Conservation (phyloP, 176 grass and related monocot species). For the Juncus effusus region DNA sequence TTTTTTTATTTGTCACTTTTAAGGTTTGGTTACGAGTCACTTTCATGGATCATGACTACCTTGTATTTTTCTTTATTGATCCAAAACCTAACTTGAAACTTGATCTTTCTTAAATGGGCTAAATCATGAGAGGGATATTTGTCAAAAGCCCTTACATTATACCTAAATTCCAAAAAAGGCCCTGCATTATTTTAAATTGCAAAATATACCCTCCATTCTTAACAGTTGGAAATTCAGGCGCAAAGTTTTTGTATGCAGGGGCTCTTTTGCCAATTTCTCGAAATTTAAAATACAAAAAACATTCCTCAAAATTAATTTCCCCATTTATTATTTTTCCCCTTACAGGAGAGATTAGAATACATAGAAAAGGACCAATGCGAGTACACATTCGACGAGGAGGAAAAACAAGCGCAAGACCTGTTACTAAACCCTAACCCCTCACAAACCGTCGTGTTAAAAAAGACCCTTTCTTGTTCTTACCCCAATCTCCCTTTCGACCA, state of each 20-base stretch:
- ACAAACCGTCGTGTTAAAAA: constrained; percentile 69
- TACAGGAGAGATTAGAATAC: constrained; percentile 74
- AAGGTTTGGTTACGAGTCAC: constrained; percentile 19
- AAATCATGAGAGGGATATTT: not conserved
- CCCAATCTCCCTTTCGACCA: constrained; percentile 88
- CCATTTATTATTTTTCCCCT: constrained; percentile 15
- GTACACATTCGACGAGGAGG: constrained; percentile 95
- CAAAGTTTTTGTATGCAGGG: too few species aligned
- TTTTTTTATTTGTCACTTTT: constrained; percentile 9
- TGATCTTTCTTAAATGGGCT: too few species aligned
- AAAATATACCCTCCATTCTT: too few species aligned
- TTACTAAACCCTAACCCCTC: constrained; percentile 72
- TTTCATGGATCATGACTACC: constrained; percentile 21
- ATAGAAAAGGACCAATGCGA: constrained; percentile 92
- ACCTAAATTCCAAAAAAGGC: too few species aligned
- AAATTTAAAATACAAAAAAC: too few species aligned
- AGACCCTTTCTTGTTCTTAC: constrained; percentile 85
- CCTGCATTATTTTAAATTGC: too few species aligned
- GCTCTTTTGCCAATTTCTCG: too few species aligned
- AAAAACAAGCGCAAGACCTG: constrained; percentile 80
- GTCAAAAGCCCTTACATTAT: not conserved
- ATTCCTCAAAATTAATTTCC: not conserved
- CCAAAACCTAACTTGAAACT: constrained; percentile 4
- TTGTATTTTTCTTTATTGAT: constrained; percentile 1
- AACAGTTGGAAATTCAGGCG: not conserved